Evolutionary conservation across 2,329 filamentous ascomycete genomes (phyloP).

Genomic region (Grosmannia serpens): DNA sequence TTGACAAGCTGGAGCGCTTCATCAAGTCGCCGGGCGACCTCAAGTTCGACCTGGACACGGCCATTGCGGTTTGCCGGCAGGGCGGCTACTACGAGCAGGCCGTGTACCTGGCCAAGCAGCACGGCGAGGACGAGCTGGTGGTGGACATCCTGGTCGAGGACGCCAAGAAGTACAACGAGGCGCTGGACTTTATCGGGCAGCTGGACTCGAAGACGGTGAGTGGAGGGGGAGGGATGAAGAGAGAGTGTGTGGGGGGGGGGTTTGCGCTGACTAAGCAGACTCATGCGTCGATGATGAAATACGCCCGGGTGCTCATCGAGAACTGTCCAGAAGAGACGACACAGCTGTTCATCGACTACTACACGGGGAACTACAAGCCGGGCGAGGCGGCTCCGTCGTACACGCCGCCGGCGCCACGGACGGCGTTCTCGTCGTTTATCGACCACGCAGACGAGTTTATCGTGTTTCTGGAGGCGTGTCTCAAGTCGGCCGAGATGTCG

Average conservation of each 20-base stretch:
- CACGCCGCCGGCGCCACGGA: conserved; percentile 68
- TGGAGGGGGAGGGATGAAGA: conserved; percentile 6
- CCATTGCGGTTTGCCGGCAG: conserved; percentile 94
- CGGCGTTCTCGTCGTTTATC: conserved; percentile 92
- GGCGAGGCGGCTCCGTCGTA: conserved; percentile 38
- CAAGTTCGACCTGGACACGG: conserved; percentile 94
- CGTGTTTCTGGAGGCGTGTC: conserved; percentile 78
- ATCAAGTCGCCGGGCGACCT: conserved; percentile 92
- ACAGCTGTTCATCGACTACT: conserved; percentile 86
- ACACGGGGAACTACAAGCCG: conserved; percentile 72
- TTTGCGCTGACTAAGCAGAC: conserved; percentile 36
- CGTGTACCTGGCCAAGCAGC: conserved; percentile 86
- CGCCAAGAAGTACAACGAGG: conserved; percentile 79
- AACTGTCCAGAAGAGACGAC: conserved; percentile 77
- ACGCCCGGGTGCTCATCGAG: conserved; percentile 79
- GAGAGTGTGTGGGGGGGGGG: too few species aligned
- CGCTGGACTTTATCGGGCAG: conserved; percentile 82
- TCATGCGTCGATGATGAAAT: conserved; percentile 87
- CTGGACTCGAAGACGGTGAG: conserved; percentile 66
- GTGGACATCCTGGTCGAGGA: conserved; percentile 95
- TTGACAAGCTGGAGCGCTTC: conserved; percentile 89
- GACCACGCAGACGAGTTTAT: conserved; percentile 91
- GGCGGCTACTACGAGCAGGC: conserved; percentile 96
- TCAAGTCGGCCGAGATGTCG: conserved; percentile 58
- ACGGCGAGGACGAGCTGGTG: conserved; percentile 85